Percentiles rank a stretch among this genome's conserved stretches.
phyloP scores from a whole-genome alignment of 2,329 filamentous ascomycete species.

The Nemania sp. region DNA sequence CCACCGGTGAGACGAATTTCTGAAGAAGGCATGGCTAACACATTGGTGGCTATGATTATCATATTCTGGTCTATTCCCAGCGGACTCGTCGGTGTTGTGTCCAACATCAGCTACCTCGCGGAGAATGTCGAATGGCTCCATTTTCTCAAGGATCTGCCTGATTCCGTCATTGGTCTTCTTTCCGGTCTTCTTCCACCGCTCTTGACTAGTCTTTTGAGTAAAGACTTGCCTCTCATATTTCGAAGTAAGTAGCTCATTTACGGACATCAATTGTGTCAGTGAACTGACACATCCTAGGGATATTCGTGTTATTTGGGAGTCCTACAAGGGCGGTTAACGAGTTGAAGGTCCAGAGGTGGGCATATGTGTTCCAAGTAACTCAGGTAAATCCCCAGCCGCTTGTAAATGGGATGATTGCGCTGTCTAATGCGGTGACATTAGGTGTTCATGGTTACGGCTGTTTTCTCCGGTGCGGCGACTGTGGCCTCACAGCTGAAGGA shows the following conservation, averaged over 20 bases:
- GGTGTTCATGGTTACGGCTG: conserved; percentile 80
- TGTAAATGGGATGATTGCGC: not conserved
- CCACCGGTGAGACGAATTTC: conserved; percentile 39
- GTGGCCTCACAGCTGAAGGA: conserved; percentile 34
- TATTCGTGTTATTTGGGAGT: conserved; percentile 71
- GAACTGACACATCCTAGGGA: conserved; percentile 47
- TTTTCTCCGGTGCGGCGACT: conserved; percentile 63
- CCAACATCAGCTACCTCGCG: conserved; percentile 75
- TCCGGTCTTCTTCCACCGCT: conserved; percentile 82
- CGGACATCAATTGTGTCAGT: not conserved
- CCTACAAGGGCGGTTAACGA: conserved; percentile 74
- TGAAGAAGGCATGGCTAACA: conserved; percentile 59
- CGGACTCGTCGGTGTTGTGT: conserved; percentile 79
- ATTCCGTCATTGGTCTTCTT: conserved; percentile 71
- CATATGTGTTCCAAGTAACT: conserved; percentile 80
- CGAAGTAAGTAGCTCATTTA: conserved; percentile 56
- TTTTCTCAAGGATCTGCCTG: conserved; percentile 75
- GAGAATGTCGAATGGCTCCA: conserved; percentile 67
- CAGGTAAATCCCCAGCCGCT: conserved; percentile 9
- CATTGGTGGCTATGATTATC: conserved; percentile 71
- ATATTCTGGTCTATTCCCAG: conserved; percentile 83
- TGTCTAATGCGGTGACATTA: conserved; percentile 48
- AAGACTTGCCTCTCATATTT: conserved; percentile 76
- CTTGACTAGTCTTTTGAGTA: conserved; percentile 79
- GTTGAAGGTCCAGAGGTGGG: conserved; percentile 75